Base-by-base conservation (phyloP, 768 basidiomycete genomes). In the Lactarius tabidus region DNA sequence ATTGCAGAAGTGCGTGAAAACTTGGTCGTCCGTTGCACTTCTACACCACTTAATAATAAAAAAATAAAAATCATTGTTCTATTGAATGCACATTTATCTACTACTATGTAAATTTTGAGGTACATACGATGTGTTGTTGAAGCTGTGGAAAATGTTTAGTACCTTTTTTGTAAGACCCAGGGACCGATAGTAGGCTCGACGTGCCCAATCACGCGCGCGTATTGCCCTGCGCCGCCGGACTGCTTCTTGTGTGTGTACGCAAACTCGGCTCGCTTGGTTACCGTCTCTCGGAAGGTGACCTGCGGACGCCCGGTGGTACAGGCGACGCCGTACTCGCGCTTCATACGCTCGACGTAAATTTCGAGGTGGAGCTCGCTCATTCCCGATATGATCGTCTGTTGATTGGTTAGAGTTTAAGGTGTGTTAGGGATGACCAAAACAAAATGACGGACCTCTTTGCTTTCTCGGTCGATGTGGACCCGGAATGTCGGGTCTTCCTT, bases 351-450 rank as follows among this genome's bases (percentile, higher is more conserved):
- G 66, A 98, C 95, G 77, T 99, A 98, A 73, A 99, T 96, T 73
- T 99, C 97, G 28, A 99, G 84, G 74, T 99, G 97, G 20, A 99
- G 85, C 76, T 99, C 97, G 29, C 97, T 97, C 97, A 99, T 99
- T 26, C 97, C 97, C 35, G 95, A 98, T 69, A 99, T 98, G 76
- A 99, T 98, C 18, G 96, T 98, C 92, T 95, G 69, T 20, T n/a
- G n/a, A n/a, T n/a, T n/a, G n/a, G n/a, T n/a, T n/a, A n/a, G n/a
- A n/a, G n/a, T n/a, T n/a, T n/a, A n/a, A n/a, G n/a, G n/a, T n/a
- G n/a, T n/a, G n/a, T n/a, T n/a, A n/a, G n/a, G n/a, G n/a, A n/a
- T n/a, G n/a, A n/a, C n/a, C n/a, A n/a, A n/a, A n/a, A n/a, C n/a
- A n/a, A n/a, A n/a, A n/a, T n/a, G n/a, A n/a, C n/a, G n/a, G n/a